A percentile compares a stretch with the other conserved stretches of the same genome.
These are phyloP conservation scores for Fragaria nilgerrensis DNA, from an alignment of 306 rosid species.

Conservation along the genomic window DNA sequence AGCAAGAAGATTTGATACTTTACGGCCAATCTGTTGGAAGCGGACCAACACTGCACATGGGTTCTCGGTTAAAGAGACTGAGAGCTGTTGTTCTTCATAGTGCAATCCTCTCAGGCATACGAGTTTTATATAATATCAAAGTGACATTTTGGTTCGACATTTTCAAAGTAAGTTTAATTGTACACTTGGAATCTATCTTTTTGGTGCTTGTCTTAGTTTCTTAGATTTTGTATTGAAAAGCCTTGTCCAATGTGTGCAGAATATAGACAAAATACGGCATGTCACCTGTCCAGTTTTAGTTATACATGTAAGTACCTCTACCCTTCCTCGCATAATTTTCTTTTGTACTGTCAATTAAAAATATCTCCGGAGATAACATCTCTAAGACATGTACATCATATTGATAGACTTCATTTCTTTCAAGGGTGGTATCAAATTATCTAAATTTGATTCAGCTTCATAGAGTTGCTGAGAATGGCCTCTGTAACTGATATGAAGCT, in stretches of 20 bases:
- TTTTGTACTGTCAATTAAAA: not conserved
- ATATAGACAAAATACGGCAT: conserved; percentile 85
- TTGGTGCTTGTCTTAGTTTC: not conserved
- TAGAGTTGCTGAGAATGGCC: not conserved
- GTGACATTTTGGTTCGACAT: conserved; percentile 98
- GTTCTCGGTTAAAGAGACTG: conserved; percentile 62
- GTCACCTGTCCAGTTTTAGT: conserved; percentile 85
- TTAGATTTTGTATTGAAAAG: conserved; percentile 34
- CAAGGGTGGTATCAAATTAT: not conserved
- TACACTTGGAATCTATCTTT: conserved; percentile 13
- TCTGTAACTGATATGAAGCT: not conserved
- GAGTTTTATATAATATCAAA: conserved; percentile 91
- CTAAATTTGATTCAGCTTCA: not conserved
- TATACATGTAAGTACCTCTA: conserved; percentile 71
- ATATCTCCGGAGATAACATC: not conserved
- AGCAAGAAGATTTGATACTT: conserved; percentile 84
- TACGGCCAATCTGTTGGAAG: conserved; percentile 99
- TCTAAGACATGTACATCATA: not conserved
- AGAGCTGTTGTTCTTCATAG: conserved; percentile 99
- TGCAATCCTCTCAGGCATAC: conserved; percentile 92
- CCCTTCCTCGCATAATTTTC: conserved; percentile 4
- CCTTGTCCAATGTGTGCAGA: conserved; percentile 49
- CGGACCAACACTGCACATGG: conserved; percentile 92
- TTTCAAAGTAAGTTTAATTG: conserved; percentile 63
- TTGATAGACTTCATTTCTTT: not conserved